Evolutionary conservation across 164 flowering plant species (phyloP).

Genomic region (Cinnamomum micranthum): DNA sequence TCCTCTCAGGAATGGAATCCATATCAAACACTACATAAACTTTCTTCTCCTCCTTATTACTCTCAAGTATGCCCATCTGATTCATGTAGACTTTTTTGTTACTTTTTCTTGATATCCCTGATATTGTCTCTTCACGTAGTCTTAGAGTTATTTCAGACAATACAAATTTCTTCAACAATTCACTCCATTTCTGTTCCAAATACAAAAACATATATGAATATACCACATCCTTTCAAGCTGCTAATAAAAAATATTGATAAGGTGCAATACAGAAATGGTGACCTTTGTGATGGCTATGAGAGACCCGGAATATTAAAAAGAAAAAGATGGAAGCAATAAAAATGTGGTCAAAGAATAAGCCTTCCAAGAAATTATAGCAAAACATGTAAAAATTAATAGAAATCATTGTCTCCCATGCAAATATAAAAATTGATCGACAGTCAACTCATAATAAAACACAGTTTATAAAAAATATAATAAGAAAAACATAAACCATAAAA

Average conservation of each 20-base stretch:
- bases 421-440: too few species aligned
- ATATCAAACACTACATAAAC: constrained; percentile 30
- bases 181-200: constrained; percentile 38
- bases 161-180: constrained; percentile 11
- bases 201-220: background rate
- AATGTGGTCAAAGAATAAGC: too few species aligned
- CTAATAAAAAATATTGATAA: background rate
- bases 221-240: background rate
- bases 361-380: too few species aligned
- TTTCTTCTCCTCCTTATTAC: constrained; percentile 17
- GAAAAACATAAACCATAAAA: too few species aligned
- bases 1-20: constrained; percentile 26
- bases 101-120: background rate
- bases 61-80: background rate
- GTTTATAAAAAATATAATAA: too few species aligned
- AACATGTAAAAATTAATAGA: too few species aligned
- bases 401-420: too few species aligned
- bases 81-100: background rate
- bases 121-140: constrained; percentile 21
- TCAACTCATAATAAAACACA: too few species aligned
- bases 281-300: too few species aligned
- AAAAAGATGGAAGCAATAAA: too few species aligned
- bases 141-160: constrained; percentile 21
- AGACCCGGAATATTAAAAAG: too few species aligned
- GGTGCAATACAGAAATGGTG: too few species aligned